Percentiles rank a stretch among this genome's conserved stretches.
phyloP scores from a whole-genome alignment of 768 basidiomycete species.

The Kwoniella pini region DNA sequence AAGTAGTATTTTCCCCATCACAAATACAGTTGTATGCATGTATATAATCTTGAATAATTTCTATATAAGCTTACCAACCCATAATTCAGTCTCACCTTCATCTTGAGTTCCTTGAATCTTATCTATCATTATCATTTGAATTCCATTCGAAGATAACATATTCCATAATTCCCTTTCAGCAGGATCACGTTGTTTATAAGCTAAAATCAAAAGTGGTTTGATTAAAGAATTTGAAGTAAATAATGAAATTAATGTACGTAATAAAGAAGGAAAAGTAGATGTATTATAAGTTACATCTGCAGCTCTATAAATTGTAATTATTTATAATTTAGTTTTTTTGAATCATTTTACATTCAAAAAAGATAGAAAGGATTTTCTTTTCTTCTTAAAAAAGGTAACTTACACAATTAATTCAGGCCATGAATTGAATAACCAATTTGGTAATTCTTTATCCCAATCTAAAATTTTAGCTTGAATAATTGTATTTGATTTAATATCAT shows the following conservation, averaged over 20 bases:
- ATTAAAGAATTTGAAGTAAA: slow-evolving; percentile 35
- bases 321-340: background rate
- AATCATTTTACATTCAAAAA: no score
- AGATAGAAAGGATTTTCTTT: no score
- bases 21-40: slow-evolving; percentile 11
- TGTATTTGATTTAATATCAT: background rate
- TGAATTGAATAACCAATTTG: slow-evolving; percentile 52
- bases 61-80: slow-evolving; percentile 28
- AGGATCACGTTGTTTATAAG: slow-evolving; percentile 82
- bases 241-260: slow-evolving; percentile 66
- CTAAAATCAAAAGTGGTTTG: slow-evolving; percentile 65
- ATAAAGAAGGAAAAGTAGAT: slow-evolving; percentile 73
- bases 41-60: background rate
- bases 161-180: slow-evolving; percentile 76
- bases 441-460: slow-evolving; percentile 75
- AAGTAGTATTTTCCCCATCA: no score
- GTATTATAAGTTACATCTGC: slow-evolving; percentile 93
- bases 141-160: slow-evolving; percentile 60
- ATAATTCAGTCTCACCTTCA: slow-evolving; percentile 56
- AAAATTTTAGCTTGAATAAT: slow-evolving; percentile 58
- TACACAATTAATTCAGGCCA: slow-evolving; percentile 67
- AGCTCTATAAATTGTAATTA: slow-evolving; percentile 61
- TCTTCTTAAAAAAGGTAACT: slow-evolving; percentile 55
- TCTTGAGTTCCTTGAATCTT: slow-evolving; percentile 65
- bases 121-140: slow-evolving; percentile 64